Base-by-base conservation (phyloP, 257 asterid species). In the Nicotiana tabacum region DNA sequence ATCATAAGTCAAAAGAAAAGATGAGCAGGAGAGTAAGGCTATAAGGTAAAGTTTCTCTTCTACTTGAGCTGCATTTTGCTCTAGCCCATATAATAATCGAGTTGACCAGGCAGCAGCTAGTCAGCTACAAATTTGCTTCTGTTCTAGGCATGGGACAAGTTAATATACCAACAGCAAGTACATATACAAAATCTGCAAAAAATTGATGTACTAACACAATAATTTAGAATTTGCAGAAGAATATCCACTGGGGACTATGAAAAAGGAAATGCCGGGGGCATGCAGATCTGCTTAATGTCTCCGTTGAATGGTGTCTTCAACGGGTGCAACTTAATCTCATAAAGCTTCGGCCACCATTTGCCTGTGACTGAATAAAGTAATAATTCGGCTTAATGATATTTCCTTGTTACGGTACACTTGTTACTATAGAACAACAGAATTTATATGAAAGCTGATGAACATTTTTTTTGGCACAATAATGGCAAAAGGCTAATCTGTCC, bases 271-370 rank as follows among this genome's bases (percentile, higher is more conserved):
- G 80, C 76, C 8, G 12, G n/a, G 32, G 85, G 85, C 72, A 88
- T 88, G 83, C 90, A 88, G 8, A 82, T 60, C 77, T 62, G 48
- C 72, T 70, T 53, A 46, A 88, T 68, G 83, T 88, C 87, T 80
- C 86, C 89, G 3, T 80, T 37, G 62, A 84, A 85, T 13, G 87
- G 89, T 27, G 86, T 83, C 82, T 60, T 78, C 35, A 86, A 69
- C 0, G 82, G 86, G 4, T 88, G 89, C 83, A 88, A 81, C 85
- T 85, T 85, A 53, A 88, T 80, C 82, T 88, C 90, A 58, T 13
- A 88, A 46, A 88, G 85, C 87, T 85, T 88, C 58, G 90, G 90
- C 90, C 90, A 88, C n/a, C 77, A 82, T 64, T 88, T 88, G 76
- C 90, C 90, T 3, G 90, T 88, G 79, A 88, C 90, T 88, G 83